Conservation (phyloP, 305 asterid genomes). For the Stenogyne calaminthoides region DNA sequence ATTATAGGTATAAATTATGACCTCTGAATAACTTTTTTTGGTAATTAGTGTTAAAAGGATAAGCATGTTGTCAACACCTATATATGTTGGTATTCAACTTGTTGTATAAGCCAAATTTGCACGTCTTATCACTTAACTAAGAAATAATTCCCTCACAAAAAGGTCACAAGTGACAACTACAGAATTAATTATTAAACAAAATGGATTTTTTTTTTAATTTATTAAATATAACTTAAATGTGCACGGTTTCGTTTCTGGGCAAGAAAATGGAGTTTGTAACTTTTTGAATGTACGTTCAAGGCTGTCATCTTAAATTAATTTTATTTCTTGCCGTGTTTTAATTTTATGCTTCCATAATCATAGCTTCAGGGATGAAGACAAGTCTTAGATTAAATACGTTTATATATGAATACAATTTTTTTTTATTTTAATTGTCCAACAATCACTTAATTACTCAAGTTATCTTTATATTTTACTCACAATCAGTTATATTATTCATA, state of each 20-base stretch:
- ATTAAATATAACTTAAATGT: conserved; percentile 13
- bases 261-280: neutral
- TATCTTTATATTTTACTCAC: no score
- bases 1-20: no score
- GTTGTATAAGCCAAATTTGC: neutral
- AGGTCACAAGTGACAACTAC: conserved; percentile 6
- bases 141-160: neutral
- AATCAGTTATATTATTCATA: no score
- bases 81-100: conserved; percentile 18
- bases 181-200: conserved; percentile 16
- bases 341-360: neutral
- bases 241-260: conserved; percentile 29
- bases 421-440: no score
- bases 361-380: no score
- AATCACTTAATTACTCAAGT: no score
- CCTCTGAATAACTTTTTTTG: neutral
- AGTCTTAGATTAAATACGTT: no score
- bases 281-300: neutral
- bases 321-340: neutral
- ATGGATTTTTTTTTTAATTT: neutral
- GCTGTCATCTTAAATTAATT: neutral
- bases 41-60: neutral
- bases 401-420: no score
- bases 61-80: conserved; percentile 2
- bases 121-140: conserved; percentile 14